A percentile compares a stretch with the other conserved stretches of the same genome.
Evolutionary conservation across 2,329 filamentous ascomycete genomes (phyloP).

Genomic region (Dendrostoma leiphaemia): DNA sequence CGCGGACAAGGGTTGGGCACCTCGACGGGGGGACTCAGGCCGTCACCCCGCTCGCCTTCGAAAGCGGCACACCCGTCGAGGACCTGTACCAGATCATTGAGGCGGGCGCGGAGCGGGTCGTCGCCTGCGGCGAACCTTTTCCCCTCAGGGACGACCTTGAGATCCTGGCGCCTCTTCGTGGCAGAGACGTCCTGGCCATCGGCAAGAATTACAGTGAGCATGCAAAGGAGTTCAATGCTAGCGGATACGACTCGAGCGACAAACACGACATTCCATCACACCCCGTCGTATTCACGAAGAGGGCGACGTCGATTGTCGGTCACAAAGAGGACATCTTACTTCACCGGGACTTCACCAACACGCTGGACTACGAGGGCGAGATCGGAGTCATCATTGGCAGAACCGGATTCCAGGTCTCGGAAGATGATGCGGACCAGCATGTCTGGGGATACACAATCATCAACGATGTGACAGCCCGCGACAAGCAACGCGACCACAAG

Average conservation of each 20-base stretch:
- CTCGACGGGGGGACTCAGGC: background rate
- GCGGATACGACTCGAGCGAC: slow-evolving; percentile 52
- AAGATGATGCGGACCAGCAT: slow-evolving; percentile 44
- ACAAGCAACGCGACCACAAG: slow-evolving; percentile 54
- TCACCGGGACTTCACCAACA: slow-evolving; percentile 37
- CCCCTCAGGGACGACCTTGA: background rate
- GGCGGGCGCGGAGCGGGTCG: background rate
- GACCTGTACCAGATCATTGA: background rate
- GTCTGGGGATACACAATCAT: slow-evolving; percentile 58
- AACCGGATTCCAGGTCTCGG: slow-evolving; percentile 39
- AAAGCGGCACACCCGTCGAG: background rate
- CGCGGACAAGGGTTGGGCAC: background rate
- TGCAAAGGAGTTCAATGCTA: slow-evolving; percentile 32
- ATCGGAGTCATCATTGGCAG: slow-evolving; percentile 56
- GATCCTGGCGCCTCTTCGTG: background rate
- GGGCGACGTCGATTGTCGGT: slow-evolving; percentile 51
- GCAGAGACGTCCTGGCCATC: slow-evolving; percentile 21
- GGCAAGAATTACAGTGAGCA: slow-evolving; percentile 45
- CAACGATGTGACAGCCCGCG: slow-evolving; percentile 51
- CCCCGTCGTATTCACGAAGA: slow-evolving; percentile 56
- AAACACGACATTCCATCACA: slow-evolving; percentile 50
- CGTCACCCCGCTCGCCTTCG: background rate
- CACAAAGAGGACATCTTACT: slow-evolving; percentile 44
- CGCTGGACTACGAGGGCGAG: slow-evolving; percentile 54
- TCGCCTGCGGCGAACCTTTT: background rate